Evolutionary conservation across 495 filamentous ascomycete species (phyloP).

Genomic region (Cudoniella acicularis): DNA sequence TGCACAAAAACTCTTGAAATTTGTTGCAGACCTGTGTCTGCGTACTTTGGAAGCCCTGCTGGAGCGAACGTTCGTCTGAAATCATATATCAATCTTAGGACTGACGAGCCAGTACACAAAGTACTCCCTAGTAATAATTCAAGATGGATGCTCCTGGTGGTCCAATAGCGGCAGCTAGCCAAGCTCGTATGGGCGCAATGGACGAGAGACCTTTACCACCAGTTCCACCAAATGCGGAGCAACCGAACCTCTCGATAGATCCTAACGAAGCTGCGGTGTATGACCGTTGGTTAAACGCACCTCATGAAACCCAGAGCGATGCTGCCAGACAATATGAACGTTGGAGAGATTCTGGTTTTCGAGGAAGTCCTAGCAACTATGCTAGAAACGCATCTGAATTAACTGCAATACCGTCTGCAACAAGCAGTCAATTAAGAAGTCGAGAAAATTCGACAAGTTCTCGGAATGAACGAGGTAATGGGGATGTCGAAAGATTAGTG

Average conservation of each 20-base stretch:
- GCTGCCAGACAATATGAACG: not conserved
- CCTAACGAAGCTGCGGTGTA: not conserved
- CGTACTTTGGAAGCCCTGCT: not conserved
- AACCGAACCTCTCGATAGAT: not conserved
- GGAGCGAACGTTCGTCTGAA: not conserved
- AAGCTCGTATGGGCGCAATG: not conserved
- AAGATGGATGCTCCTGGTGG: not conserved
- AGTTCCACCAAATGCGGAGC: not conserved
- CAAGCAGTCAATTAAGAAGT: not conserved
- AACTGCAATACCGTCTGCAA: not conserved
- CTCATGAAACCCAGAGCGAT: not conserved
- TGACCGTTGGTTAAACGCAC: not conserved
- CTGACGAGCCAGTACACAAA: not conserved
- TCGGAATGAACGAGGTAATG: not conserved
- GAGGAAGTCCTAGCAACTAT: not conserved
- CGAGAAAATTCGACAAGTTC: not conserved
- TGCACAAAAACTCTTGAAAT: too few species aligned
- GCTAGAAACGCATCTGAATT: not conserved
- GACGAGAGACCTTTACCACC: not conserved
- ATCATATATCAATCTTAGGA: not conserved
- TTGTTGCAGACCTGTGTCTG: too few species aligned
- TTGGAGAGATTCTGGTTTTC: not conserved
- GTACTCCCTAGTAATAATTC: not conserved
- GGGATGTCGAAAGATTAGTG: too few species aligned
- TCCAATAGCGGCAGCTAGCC: not conserved